Conservation (phyloP, 192 early-diverging fungal species). For the Coemansia erecta region DNA sequence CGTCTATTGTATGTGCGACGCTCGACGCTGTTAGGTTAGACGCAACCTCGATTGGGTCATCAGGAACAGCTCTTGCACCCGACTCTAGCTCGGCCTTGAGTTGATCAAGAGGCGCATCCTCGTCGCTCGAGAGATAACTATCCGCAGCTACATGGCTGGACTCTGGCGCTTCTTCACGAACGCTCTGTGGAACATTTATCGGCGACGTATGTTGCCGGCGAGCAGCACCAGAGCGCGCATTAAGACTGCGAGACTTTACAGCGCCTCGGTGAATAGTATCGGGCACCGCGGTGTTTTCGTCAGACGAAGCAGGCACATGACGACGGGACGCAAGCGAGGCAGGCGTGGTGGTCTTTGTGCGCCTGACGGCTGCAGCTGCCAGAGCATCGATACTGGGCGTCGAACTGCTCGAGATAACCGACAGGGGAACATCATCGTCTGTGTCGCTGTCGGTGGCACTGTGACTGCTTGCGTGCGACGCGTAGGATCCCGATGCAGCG, state of each 20-base stretch:
- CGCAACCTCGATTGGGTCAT: not conserved
- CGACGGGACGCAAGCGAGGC: not conserved
- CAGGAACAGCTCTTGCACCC: conserved; percentile 7
- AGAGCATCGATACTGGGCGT: conserved; percentile 12
- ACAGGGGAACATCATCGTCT: conserved; percentile 45
- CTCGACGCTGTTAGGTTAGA: not conserved
- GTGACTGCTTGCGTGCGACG: not conserved
- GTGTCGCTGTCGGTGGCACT: conserved; percentile 13
- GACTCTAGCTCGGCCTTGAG: conserved; percentile 37
- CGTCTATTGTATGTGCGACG: too few relatives aligned
- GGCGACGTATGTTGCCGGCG: not conserved
- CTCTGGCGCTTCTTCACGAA: too few relatives aligned
- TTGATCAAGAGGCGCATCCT: conserved; percentile 44
- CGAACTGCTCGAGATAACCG: conserved; percentile 34
- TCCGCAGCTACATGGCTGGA: too few relatives aligned
- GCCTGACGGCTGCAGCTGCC: conserved; percentile 22
- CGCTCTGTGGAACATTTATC: too few relatives aligned
- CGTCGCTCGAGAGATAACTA: conserved; percentile 7
- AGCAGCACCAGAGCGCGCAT: not conserved
- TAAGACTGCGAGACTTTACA: conserved; percentile 27
- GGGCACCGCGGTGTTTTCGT: not conserved
- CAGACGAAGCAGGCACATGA: not conserved
- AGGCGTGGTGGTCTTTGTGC: conserved; percentile 37
- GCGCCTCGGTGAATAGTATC: conserved; percentile 2
- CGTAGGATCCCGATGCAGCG: not conserved